A percentile compares a stretch with the other conserved stretches of the same genome.
phyloP scores from a whole-genome alignment of 108 stramenopile species.

The Cyclotella distinguenda region DNA sequence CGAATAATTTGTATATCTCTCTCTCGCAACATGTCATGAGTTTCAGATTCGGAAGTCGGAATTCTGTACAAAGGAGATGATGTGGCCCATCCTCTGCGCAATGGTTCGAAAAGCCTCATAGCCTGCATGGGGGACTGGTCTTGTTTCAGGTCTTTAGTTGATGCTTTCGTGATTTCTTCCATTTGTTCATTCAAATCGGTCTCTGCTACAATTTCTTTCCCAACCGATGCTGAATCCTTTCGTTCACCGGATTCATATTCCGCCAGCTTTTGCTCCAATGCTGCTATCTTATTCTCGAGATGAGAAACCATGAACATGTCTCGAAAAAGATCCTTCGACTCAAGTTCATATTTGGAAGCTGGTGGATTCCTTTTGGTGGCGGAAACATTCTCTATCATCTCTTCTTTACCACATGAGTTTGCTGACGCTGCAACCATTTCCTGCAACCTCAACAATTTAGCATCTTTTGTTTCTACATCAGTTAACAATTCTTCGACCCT shows the following conservation, averaged over 20 bases:
- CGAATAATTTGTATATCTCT: constrained; percentile 22
- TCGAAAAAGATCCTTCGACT: not conserved
- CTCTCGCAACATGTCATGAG: constrained; percentile 10
- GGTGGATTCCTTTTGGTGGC: not conserved
- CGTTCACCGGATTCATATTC: constrained; percentile 2
- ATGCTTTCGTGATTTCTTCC: not conserved
- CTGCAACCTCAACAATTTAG: not conserved
- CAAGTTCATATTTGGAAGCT: not conserved
- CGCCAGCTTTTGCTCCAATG: constrained; percentile 3
- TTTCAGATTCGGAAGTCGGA: constrained; percentile 4
- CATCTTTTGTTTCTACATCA: constrained; percentile 2
- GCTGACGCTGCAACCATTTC: not conserved
- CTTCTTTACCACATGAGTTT: not conserved
- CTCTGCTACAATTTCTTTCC: constrained; percentile 1
- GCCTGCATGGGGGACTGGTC: not conserved
- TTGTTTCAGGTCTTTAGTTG: not conserved
- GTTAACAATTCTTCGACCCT: constrained; percentile 13
- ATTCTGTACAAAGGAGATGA: constrained; percentile 1
- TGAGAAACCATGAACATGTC: constrained; percentile 1
- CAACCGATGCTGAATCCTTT: not conserved
- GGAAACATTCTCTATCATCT: not conserved
- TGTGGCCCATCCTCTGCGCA: constrained; percentile 9
- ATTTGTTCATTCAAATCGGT: not conserved
- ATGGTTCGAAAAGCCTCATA: constrained; percentile 7
- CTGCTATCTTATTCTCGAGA: constrained; percentile 11